A percentile compares a stretch with the other conserved stretches of the same genome.
These are phyloP conservation scores for Backusella tarrabulga DNA, from an alignment of 192 early-diverging fungal species.

Conservation along the genomic window DNA sequence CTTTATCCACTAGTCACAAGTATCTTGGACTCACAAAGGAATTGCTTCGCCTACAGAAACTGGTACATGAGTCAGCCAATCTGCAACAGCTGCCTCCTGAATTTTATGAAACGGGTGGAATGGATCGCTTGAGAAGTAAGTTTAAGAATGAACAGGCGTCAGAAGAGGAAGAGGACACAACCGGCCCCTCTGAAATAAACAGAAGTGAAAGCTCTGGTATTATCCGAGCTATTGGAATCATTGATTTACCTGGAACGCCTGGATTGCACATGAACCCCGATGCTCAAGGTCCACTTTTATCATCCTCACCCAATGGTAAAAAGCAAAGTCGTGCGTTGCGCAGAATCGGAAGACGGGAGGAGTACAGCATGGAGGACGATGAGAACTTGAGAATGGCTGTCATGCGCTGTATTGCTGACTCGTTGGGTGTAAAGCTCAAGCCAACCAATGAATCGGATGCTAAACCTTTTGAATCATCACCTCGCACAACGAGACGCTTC, in stretches of 20 bases:
- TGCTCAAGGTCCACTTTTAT: neutral
- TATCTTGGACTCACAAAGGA: slow-evolving; percentile 88
- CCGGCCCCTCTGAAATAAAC: neutral
- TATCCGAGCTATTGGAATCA: slow-evolving; percentile 34
- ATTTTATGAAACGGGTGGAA: slow-evolving; percentile 50
- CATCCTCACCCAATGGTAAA: neutral
- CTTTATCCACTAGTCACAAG: slow-evolving; percentile 84
- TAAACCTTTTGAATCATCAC: slow-evolving; percentile 28
- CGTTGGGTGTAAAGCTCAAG: slow-evolving; percentile 43
- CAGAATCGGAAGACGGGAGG: slow-evolving; percentile 5
- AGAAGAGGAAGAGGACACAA: neutral
- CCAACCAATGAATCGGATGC: neutral
- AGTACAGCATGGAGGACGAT: slow-evolving; percentile 57
- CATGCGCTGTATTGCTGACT: slow-evolving; percentile 58
- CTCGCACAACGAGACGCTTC: slow-evolving; percentile 64
- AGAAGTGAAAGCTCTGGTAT: slow-evolving; percentile 20
- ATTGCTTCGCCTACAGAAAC: slow-evolving; percentile 81
- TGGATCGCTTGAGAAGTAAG: slow-evolving; percentile 56
- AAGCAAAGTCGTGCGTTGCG: neutral
- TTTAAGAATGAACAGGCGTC: slow-evolving; percentile 25
- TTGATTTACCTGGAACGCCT: slow-evolving; percentile 25
- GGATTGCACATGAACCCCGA: neutral
- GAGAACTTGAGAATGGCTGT: slow-evolving; percentile 57
- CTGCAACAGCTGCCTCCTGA: slow-evolving; percentile 48
- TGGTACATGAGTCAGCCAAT: slow-evolving; percentile 73